Conservation (phyloP, 2,329 filamentous ascomycete genomes). For the Hirsutella thompsonii region DNA sequence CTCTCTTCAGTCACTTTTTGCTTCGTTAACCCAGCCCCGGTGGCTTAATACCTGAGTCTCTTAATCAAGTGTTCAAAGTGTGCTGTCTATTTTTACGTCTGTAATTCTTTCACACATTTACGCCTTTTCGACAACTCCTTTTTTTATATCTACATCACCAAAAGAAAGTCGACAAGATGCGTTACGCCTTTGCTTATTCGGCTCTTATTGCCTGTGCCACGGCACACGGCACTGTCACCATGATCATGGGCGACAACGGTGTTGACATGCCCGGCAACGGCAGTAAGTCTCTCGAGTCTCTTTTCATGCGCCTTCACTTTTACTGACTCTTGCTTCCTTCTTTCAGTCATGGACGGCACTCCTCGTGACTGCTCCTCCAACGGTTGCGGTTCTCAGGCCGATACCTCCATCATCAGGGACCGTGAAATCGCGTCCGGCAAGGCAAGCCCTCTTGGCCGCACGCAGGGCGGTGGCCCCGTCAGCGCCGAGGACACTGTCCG, state of each 20-base stretch:
- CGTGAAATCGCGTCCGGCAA: constrained; percentile 40
- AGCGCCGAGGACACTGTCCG: constrained; percentile 42
- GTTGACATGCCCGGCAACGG: constrained; percentile 48
- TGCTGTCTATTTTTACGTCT: not conserved
- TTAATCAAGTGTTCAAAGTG: not conserved
- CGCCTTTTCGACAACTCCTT: too few species aligned
- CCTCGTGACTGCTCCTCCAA: constrained; percentile 53
- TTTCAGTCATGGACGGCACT: constrained; percentile 49
- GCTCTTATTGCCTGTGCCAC: constrained; percentile 33
- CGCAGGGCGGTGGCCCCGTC: constrained; percentile 44
- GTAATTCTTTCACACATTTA: not conserved
- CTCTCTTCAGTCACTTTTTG: not conserved
- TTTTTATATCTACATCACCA: too few species aligned
- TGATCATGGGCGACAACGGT: constrained; percentile 45
- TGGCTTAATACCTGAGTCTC: not conserved
- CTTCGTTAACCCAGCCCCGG: not conserved
- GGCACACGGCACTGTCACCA: constrained; percentile 45
- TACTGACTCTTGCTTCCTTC: constrained; percentile 1
- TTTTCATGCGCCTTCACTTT: not conserved
- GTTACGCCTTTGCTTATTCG: constrained; percentile 13
- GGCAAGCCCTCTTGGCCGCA: constrained; percentile 49
- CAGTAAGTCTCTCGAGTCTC: constrained; percentile 8
- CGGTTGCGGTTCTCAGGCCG: constrained; percentile 50
- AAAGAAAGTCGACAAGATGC: constrained; percentile 13
- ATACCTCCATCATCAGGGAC: constrained; percentile 57